phyloP scores from a whole-genome alignment of 331 rosid species.

The Dryas integrifolia region DNA sequence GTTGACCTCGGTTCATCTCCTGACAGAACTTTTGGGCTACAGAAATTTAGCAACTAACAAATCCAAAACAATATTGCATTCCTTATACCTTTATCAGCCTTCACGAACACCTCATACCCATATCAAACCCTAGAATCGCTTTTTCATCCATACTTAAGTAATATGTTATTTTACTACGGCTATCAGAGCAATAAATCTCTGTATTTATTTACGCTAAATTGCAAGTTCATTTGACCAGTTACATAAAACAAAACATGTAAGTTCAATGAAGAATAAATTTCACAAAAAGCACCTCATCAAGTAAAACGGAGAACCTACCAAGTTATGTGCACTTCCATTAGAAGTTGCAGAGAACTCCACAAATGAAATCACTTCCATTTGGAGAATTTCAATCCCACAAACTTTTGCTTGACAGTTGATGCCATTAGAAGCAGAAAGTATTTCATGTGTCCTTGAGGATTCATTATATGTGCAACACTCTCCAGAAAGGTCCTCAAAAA shows the following conservation, averaged over 20 bases:
- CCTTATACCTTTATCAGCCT: constrained; percentile 4
- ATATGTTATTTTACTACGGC: background rate
- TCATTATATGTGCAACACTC: constrained; percentile 36
- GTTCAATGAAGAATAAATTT: constrained; percentile 10
- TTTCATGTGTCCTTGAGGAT: constrained; percentile 39
- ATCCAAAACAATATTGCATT: background rate
- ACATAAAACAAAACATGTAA: constrained; percentile 19
- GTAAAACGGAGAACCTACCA: constrained; percentile 49
- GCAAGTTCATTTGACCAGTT: constrained; percentile 18
- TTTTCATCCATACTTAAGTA: background rate
- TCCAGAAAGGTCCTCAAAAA: constrained; percentile 45
- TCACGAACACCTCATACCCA: constrained; percentile 7
- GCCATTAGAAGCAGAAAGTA: constrained; percentile 42
- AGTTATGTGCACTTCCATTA: constrained; percentile 58
- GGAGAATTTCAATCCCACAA: constrained; percentile 59
- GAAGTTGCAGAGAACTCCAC: constrained; percentile 82
- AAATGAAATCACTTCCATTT: constrained; percentile 71
- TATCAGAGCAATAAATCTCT: constrained; percentile 6
- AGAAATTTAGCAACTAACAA: background rate
- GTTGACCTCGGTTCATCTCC: background rate
- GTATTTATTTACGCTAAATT: constrained; percentile 1
- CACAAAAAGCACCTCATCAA: constrained; percentile 8
- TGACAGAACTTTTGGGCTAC: background rate
- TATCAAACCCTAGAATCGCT: constrained; percentile 2
- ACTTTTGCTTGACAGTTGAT: constrained; percentile 37